A percentile compares a stretch with the other conserved stretches of the same genome.
phyloP scores from a whole-genome alignment of 306 rosid genomes.

The Parietaria judaica region DNA sequence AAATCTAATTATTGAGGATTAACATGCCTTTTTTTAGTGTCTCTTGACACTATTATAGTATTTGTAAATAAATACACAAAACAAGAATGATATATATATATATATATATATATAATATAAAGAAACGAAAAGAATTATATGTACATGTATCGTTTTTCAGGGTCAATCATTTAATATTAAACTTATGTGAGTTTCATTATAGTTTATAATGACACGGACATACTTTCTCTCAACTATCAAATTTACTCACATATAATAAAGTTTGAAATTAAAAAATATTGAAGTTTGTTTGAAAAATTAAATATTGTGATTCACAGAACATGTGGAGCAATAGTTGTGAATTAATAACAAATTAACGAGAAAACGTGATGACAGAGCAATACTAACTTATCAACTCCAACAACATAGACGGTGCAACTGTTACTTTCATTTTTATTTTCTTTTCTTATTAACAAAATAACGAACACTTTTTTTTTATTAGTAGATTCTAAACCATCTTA shows the following conservation, averaged over 20 bases:
- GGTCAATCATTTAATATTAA: background rate
- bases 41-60: too few species aligned
- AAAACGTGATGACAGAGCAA: slow-evolving; percentile 4
- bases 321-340: slow-evolving; percentile 11
- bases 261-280: background rate
- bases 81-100: background rate
- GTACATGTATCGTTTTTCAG: background rate
- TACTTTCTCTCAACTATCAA: slow-evolving; percentile 1
- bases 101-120: background rate
- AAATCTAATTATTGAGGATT: background rate
- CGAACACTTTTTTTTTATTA: too few species aligned
- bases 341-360: slow-evolving; percentile 8
- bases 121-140: background rate
- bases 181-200: background rate
- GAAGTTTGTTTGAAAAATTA: background rate
- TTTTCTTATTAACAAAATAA: too few species aligned
- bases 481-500: too few species aligned
- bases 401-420: background rate
- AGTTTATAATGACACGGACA: background rate
- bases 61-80: too few species aligned
- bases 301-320: background rate
- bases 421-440: background rate
- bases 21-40: too few species aligned
- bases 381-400: slow-evolving; percentile 11
- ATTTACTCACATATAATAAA: background rate